phyloP scores from a whole-genome alignment of 495 filamentous ascomycete genomes.

The Pyrenopolyporus hunteri region DNA sequence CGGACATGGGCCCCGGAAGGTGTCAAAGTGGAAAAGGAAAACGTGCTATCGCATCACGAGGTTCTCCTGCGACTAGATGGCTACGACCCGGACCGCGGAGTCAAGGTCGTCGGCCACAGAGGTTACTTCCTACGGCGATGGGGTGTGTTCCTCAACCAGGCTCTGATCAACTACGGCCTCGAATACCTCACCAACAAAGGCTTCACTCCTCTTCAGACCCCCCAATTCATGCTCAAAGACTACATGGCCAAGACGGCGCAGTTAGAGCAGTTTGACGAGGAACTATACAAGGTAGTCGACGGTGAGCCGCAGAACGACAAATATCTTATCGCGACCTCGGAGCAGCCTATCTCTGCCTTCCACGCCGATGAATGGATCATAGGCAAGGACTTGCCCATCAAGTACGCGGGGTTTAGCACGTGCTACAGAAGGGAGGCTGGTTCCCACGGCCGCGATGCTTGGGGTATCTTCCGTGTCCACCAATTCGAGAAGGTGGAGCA shows the following conservation, averaged over 20 bases:
- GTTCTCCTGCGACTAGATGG: conserved; percentile 86
- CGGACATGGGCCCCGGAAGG: conserved; percentile 81
- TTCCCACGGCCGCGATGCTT: conserved; percentile 90
- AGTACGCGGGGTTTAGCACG: conserved; percentile 90
- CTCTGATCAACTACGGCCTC: conserved; percentile 90
- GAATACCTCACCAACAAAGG: conserved; percentile 79
- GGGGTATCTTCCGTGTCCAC: conserved; percentile 98
- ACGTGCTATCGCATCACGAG: conserved; percentile 90
- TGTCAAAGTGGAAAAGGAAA: conserved; percentile 66
- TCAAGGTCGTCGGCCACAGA: conserved; percentile 93
- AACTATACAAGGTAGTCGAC: conserved; percentile 93
- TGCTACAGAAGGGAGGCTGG: conserved; percentile 97
- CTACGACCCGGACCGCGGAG: conserved; percentile 91
- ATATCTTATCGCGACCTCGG: conserved; percentile 96
- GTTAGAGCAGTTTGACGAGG: conserved; percentile 95
- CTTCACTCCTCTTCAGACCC: conserved; percentile 89
- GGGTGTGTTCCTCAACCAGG: conserved; percentile 92
- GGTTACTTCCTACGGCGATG: conserved; percentile 91
- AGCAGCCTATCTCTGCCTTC: conserved; percentile 91
- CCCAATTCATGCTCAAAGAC: conserved; percentile 94
- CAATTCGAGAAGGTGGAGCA: conserved; percentile 99
- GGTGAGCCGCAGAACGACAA: conserved; percentile 88
- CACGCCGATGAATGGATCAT: conserved; percentile 94
- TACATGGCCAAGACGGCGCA: conserved; percentile 99
- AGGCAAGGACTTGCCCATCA: conserved; percentile 72